These are phyloP conservation scores for Mucor irregularis DNA, from an alignment of 371 early-diverging fungal genomes.

Conservation along the genomic window DNA sequence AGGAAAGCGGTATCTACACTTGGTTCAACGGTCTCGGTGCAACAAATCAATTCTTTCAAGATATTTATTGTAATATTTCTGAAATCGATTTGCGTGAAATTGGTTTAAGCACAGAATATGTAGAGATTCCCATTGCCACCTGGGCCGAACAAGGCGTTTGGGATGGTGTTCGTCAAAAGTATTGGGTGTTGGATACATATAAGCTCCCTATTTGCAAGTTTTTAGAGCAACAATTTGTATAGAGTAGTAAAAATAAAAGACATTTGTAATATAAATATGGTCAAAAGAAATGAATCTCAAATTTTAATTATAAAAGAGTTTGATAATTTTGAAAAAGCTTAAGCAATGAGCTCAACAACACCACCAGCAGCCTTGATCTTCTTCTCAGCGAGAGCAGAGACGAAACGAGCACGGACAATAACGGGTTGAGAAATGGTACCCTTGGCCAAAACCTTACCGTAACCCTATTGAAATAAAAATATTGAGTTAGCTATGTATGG, in stretches of 20 bases:
- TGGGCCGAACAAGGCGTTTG: slow-evolving; percentile 82
- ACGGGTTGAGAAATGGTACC: slow-evolving; percentile 95
- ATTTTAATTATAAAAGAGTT: neutral
- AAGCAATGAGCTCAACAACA: slow-evolving; percentile 61
- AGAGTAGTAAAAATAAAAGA: neutral
- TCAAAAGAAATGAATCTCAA: neutral
- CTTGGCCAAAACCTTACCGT: slow-evolving; percentile 97
- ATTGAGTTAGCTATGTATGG: neutral
- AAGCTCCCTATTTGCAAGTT: slow-evolving; percentile 76
- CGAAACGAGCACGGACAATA: slow-evolving; percentile 97
- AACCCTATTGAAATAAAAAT: slow-evolving; percentile 66
- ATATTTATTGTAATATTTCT: slow-evolving; percentile 87
- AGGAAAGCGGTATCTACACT: slow-evolving; percentile 81
- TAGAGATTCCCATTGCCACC: slow-evolving; percentile 68
- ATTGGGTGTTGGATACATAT: slow-evolving; percentile 83
- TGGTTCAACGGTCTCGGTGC: slow-evolving; percentile 96
- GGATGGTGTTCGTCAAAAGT: slow-evolving; percentile 81
- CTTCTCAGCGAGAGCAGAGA: slow-evolving; percentile 94
- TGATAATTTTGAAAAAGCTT: slow-evolving; percentile 17
- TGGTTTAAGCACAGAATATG: slow-evolving; percentile 75
- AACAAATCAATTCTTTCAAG: slow-evolving; percentile 92
- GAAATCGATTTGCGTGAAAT: slow-evolving; percentile 80
- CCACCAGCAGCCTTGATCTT: slow-evolving; percentile 99
- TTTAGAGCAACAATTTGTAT: slow-evolving; percentile 21
- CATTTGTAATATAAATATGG: neutral